These are phyloP conservation scores for Nothophoma quercina DNA, from an alignment of 2,329 filamentous ascomycete species.

Conservation along the genomic window DNA sequence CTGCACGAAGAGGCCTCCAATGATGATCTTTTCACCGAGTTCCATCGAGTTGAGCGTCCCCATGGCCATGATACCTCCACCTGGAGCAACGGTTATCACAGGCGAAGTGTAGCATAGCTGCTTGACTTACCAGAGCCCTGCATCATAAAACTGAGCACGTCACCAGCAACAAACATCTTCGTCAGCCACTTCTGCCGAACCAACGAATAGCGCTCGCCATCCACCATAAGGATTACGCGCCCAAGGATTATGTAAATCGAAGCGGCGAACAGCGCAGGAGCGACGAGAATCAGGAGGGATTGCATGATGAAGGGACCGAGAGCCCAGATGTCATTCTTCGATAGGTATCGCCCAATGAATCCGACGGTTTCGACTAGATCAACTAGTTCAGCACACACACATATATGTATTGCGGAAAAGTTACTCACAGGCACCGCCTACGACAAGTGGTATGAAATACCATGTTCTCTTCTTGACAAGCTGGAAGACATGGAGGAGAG, in stretches of 20 bases:
- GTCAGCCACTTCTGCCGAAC: slow-evolving; percentile 52
- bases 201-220: slow-evolving; percentile 50
- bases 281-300: slow-evolving; percentile 52
- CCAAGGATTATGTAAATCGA: slow-evolving; percentile 59
- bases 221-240: slow-evolving; percentile 51
- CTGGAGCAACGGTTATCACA: slow-evolving; percentile 11
- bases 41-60: slow-evolving; percentile 15
- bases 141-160: slow-evolving; percentile 55
- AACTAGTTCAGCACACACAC: not conserved
- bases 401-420: not conserved
- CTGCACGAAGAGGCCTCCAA: slow-evolving; percentile 53
- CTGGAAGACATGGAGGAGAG: slow-evolving; percentile 52
- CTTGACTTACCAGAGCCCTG: slow-evolving; percentile 38
- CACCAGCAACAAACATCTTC: slow-evolving; percentile 56
- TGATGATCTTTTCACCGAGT: slow-evolving; percentile 29
- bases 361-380: slow-evolving; percentile 57
- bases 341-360: slow-evolving; percentile 49
- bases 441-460: slow-evolving; percentile 60
- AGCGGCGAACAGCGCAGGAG: slow-evolving; percentile 58
- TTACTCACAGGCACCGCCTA: slow-evolving; percentile 60
- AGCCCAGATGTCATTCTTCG: slow-evolving; percentile 13
- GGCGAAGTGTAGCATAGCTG: no score
- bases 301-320: slow-evolving; percentile 15
- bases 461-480: slow-evolving; percentile 54
- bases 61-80: slow-evolving; percentile 28